Base-by-base conservation (phyloP, 306 rosid genomes). In the Biancaea sappan region DNA sequence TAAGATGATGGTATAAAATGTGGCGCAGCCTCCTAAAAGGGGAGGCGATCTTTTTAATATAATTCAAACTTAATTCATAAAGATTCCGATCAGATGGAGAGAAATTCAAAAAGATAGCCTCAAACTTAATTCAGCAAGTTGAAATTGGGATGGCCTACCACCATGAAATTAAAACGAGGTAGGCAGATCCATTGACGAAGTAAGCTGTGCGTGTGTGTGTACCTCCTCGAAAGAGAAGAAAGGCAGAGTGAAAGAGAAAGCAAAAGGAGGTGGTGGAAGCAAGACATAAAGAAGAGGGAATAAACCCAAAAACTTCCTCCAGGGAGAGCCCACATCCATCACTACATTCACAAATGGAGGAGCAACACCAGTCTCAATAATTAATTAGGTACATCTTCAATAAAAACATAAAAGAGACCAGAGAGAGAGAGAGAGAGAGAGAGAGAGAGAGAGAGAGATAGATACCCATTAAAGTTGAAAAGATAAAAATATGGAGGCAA, bases 121-220 rank as follows among this genome's bases (percentile, higher is more conserved):
- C n/a, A 38, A 34, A 3, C 4, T 52, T 81, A 50, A 4, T 56
- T 60, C 47, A 4, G 46, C 74, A 65, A 72, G 5, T 62, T 44
- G 60, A 72, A 73, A 72, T 51, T 50, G 59, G 31, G 40, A 78
- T 46, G 82, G 65, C 77, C 71, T 47, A 40, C 80, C 71, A 19
- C 59, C 56, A 7, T 11, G 10, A 66, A n/a, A n/a, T n/a, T n/a
- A n/a, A 72, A 79, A 32, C 38, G 60, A 59, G 71, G 79, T 18
- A 54, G 78, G 60, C 64, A 60, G 70, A 84, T n/a, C n/a, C n/a
- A 67, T 76, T 76, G 73, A 68, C 73, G 46, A 32, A 31, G 6
- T 47, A 61, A n/a, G n/a, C n/a, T n/a, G n/a, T n/a, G n/a, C 43
- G 1, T 34, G 5, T 34, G 37, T 34, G 6, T 34, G 37, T 34